Base-by-base conservation (phyloP, 192 early-diverging fungal genomes). In the Entomortierella chlamydospora region DNA sequence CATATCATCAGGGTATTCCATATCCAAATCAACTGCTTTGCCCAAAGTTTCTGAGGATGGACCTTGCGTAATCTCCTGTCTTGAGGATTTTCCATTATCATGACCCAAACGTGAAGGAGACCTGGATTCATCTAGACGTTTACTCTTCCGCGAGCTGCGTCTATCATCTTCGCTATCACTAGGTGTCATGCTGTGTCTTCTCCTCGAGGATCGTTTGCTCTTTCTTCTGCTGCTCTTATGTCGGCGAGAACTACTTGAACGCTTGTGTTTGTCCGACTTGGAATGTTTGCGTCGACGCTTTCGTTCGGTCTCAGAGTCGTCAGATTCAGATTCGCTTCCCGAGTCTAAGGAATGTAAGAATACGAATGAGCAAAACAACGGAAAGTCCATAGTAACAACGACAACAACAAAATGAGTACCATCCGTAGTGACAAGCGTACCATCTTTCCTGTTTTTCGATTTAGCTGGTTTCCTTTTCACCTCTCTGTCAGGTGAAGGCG, bases 1-100 rank as follows among this genome's bases (percentile, higher is more conserved):
- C 61, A 87, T 72, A 55, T 88, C 85, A 25, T 84, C 64, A 2
- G 84, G 81, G 26, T 70, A 78, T 54, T 86, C 85, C 51, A 78
- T 45, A 4, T 81, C 78, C 22, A 37, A 52, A 22, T 83, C 78
- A 2, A 70, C 51, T 60, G 77, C 12, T 20, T 15, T 47, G 15
- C 2, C 15, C 5, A 20, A 11, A 2, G 45, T 2, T 47, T 17
- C 45, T 12, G 45, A 4, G 12, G 45, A 12, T n/a, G n/a, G 45
- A 47, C 15, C 2, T 26, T 51, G 61, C 20, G n/a, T n/a, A n/a
- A n/a, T 17, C 49, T 52, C 39, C 58, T 56, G 57, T 33, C 45
- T 20, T 42, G 20, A 12, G 51, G 20, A 4, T 15, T 20, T 47
- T 12, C 15, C 15, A 17, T 47, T 47, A 15, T 17, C 15, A 39